These are phyloP conservation scores for Pterula multifida DNA, from an alignment of 1,284 basidiomycete genomes.

Conservation along the genomic window DNA sequence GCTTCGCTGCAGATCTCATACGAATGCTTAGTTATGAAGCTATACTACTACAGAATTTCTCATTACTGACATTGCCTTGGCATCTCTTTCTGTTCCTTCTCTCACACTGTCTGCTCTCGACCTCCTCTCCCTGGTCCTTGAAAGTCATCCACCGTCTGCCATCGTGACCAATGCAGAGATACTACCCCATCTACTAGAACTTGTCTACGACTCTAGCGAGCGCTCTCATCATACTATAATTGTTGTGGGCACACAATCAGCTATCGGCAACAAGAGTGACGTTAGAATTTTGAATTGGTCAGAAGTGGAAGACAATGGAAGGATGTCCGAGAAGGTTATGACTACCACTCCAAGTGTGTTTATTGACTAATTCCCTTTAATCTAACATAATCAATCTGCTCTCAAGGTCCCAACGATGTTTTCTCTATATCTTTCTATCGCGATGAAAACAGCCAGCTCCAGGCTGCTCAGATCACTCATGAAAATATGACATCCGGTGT, in stretches of 20 bases:
- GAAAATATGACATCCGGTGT: conserved; percentile 72
- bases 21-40: conserved; percentile 5
- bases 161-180: conserved; percentile 57
- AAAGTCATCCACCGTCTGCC: conserved; percentile 50
- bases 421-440: conserved; percentile 59
- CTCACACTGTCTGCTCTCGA: conserved; percentile 50
- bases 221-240: conserved; percentile 44
- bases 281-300: conserved; percentile 45
- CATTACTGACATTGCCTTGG: conserved; percentile 63
- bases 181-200: conserved; percentile 51
- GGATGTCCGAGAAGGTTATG: conserved; percentile 30
- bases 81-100: conserved; percentile 57
- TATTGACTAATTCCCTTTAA: background rate
- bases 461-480: conserved; percentile 58
- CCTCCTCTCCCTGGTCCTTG: conserved; percentile 48
- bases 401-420: conserved; percentile 43
- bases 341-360: conserved; percentile 37
- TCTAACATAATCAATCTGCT: conserved; percentile 2
- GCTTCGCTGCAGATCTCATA: background rate
- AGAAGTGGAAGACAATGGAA: conserved; percentile 54
- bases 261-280: conserved; percentile 28
- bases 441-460: conserved; percentile 35
- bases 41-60: conserved; percentile 46
- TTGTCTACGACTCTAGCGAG: conserved; percentile 48
- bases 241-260: conserved; percentile 47